Percentiles rank a stretch among this genome's conserved stretches.
These are phyloP conservation scores for Russula abietina DNA, from an alignment of 768 basidiomycete genomes.

Conservation along the genomic window DNA sequence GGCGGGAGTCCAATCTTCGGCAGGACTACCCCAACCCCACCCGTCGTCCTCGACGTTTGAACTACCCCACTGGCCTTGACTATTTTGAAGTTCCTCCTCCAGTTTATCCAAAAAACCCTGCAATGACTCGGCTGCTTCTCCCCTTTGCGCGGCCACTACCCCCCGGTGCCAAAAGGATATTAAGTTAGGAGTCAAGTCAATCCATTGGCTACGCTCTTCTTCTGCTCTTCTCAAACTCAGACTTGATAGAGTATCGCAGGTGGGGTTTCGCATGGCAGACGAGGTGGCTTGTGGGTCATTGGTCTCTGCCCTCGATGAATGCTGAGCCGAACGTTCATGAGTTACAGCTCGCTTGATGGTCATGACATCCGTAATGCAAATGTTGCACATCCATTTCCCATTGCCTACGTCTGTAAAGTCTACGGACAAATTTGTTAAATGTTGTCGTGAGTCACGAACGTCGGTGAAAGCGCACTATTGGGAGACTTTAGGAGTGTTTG, in stretches of 20 bases:
- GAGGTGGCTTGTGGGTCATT: constrained; percentile 18
- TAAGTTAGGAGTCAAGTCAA: constrained; percentile 19
- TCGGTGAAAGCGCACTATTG: not conserved
- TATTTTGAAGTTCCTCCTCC: constrained; percentile 9
- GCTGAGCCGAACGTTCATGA: constrained; percentile 31
- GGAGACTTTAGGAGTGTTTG: constrained; percentile 10
- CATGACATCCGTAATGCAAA: constrained; percentile 31
- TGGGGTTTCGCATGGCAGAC: not conserved
- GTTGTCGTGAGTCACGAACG: not conserved
- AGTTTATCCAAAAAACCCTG: constrained; percentile 23
- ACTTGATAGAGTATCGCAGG: not conserved
- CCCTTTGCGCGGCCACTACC: constrained; percentile 21
- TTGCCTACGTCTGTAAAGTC: constrained; percentile 27
- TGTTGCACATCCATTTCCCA: constrained; percentile 32
- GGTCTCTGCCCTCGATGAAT: constrained; percentile 22
- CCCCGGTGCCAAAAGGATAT: constrained; percentile 22
- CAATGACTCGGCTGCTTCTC: constrained; percentile 23
- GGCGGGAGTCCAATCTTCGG: constrained; percentile 20
- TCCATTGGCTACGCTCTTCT: constrained; percentile 18
- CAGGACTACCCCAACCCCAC: constrained; percentile 19
- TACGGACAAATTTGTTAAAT: constrained; percentile 5
- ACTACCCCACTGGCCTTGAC: constrained; percentile 5
- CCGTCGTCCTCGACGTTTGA: constrained; percentile 4
- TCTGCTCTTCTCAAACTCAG: constrained; percentile 11
- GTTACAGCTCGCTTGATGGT: constrained; percentile 30